Conservation (phyloP, 345 rosid species). For the Syzygium oleosum region DNA sequence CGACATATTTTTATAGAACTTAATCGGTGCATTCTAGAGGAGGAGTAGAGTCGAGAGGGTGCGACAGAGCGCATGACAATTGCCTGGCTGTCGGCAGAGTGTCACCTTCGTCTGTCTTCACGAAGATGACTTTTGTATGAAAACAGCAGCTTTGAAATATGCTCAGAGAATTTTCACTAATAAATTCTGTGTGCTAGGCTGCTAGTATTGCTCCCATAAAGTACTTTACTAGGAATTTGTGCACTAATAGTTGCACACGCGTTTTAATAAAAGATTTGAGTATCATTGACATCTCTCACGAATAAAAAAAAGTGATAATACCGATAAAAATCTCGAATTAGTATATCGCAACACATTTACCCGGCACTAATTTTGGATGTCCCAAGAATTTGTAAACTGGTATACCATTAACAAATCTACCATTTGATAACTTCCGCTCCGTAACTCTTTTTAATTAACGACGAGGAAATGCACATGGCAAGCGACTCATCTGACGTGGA, state of each 20-base stretch:
- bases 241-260: background rate
- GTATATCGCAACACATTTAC: background rate
- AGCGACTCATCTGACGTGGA: background rate
- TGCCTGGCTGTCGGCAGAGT: background rate
- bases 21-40: too few species aligned
- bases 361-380: accelerated
- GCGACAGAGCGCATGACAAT: background rate
- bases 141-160: background rate
- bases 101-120: background rate
- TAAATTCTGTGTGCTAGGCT: background rate
- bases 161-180: background rate
- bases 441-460: accelerated
- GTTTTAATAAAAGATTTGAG: background rate
- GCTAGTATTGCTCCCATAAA: background rate
- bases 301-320: background rate
- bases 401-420: background rate
- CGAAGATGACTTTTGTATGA: background rate
- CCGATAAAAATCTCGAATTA: accelerated
- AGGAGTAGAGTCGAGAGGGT: too few species aligned
- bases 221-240: background rate
- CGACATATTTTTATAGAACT: too few species aligned
- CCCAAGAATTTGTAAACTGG: accelerated
- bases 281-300: background rate
- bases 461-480: background rate
- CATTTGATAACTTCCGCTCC: background rate